Evolutionary conservation across 2,329 filamentous ascomycete genomes (phyloP), one percentile per base, ranked within the genome.

Genomic region (Diaporthe longicolla): DNA sequence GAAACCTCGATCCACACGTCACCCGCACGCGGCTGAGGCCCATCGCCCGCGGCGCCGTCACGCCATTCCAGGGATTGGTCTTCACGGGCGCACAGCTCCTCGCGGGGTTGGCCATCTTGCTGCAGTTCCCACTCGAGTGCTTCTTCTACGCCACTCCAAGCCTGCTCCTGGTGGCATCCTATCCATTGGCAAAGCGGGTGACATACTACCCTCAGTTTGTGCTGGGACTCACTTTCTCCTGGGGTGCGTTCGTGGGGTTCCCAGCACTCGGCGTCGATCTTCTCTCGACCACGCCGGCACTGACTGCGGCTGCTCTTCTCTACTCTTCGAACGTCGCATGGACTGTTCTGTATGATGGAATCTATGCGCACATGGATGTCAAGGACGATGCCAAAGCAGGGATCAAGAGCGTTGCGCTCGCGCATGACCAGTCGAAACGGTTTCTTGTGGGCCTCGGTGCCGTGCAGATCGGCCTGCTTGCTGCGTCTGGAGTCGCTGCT

Each of bases 321-420:
- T 97, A 97, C 81, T 85, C 89, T 15, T 95, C 93, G 57, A 97
- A 95, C 78, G 87, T 97, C 32, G 91, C 94, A 4, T 97, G 95
- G 95, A 97, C 94, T 0, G 89, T 97, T 35, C 84, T 97, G 52
- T 97, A 97, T 82, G 95, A 97, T 82, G 97, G 97, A 91, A 95
- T 97, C 43, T 97, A 97, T 82, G 95, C 95, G 19, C 95, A 97
- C 81, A 96, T 97, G 92, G 95, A 97, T 79, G 93, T 96, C 82
- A 92, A 92, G 79, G 94, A 97, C 78, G 95, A 97, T 80, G 91
- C 88, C 75, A 95, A 95, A 82, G 94, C 93, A 0, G 95, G 95
- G 11, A 97, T 97, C 84, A 97, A 96, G 86, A 94, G 92, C 79
- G 97, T 97, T 78, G 95, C 93, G 1, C 85, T 97, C 52, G 93